Conservation (phyloP, 495 filamentous ascomycete genomes). For the Penicillium verhagenii region DNA sequence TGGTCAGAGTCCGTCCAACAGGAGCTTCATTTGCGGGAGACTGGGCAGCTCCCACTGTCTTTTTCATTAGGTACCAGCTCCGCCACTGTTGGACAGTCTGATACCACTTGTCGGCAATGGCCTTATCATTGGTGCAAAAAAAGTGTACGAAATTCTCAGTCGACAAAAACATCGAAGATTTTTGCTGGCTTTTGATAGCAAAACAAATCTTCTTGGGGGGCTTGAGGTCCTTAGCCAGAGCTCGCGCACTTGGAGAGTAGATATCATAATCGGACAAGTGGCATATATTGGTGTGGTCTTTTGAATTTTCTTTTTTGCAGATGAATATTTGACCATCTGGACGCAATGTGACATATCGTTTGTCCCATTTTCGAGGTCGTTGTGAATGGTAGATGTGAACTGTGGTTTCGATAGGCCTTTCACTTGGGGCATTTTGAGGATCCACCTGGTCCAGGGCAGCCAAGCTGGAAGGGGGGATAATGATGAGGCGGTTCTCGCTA, state of each 20-base stretch:
- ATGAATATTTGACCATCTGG: constrained; percentile 72
- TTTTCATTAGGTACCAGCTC: constrained; percentile 81
- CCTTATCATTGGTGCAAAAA: constrained; percentile 74
- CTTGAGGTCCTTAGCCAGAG: constrained; percentile 61
- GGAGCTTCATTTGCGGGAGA: constrained; percentile 28
- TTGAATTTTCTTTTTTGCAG: constrained; percentile 61
- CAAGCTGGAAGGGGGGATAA: constrained; percentile 52
- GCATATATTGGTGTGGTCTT: constrained; percentile 68
- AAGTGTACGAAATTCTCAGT: constrained; percentile 88
- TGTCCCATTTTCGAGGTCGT: constrained; percentile 79
- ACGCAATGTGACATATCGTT: constrained; percentile 73
- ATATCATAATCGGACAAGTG: constrained; percentile 94
- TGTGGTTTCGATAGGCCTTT: constrained; percentile 60
- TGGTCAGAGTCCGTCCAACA: constrained; percentile 16
- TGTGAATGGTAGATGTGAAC: constrained; percentile 79
- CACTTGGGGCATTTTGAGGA: constrained; percentile 50
- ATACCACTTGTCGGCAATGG: constrained; percentile 66
- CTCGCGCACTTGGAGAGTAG: constrained; percentile 67
- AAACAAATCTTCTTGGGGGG: constrained; percentile 80
- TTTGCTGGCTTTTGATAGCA: constrained; percentile 92
- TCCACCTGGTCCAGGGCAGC: constrained; percentile 50
- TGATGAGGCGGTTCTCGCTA: constrained; percentile 64
- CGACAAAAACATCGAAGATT: constrained; percentile 77
- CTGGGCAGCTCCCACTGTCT: constrained; percentile 54
- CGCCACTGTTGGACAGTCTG: constrained; percentile 73